A percentile compares a stretch with the other conserved stretches of the same genome.
These are phyloP conservation scores for Venturia asperata DNA, from an alignment of 2,329 filamentous ascomycete genomes.

Conservation along the genomic window DNA sequence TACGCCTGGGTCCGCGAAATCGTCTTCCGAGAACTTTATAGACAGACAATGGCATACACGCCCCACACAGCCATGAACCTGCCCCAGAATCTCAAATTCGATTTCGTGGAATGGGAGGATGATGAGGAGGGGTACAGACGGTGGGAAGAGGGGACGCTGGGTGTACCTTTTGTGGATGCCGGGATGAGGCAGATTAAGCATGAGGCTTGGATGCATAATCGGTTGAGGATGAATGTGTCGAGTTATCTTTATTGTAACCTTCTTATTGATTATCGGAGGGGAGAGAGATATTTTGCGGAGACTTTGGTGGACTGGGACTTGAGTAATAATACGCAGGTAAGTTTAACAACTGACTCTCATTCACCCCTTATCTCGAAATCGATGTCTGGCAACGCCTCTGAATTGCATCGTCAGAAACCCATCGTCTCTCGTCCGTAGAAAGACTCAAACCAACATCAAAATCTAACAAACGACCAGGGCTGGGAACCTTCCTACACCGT, in stretches of 20 bases:
- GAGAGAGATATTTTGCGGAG: conserved; percentile 47
- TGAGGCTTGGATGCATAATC: conserved; percentile 48
- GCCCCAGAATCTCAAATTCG: conserved; percentile 46
- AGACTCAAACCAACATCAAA: neutral
- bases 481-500: conserved; percentile 47
- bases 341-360: neutral
- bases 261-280: conserved; percentile 43
- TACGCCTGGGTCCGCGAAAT: conserved; percentile 45
- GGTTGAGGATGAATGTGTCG: conserved; percentile 44
- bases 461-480: conserved; percentile 44
- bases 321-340: conserved; percentile 11
- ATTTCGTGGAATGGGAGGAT: conserved; percentile 45
- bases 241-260: conserved; percentile 44
- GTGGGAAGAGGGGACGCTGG: conserved; percentile 42
- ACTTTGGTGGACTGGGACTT: conserved; percentile 44
- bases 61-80: conserved; percentile 46
- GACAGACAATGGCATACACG: conserved; percentile 41
- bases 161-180: conserved; percentile 45
- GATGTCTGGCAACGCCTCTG: too few species aligned
- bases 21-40: conserved; percentile 46
- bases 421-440: neutral
- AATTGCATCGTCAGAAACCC: too few species aligned
- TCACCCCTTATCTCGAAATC: too few species aligned
- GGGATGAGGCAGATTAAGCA: conserved; percentile 45
- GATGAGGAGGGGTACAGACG: conserved; percentile 45